Conservation (phyloP, 352 stramenopile genomes). For the Phytophthora aleatoria region DNA sequence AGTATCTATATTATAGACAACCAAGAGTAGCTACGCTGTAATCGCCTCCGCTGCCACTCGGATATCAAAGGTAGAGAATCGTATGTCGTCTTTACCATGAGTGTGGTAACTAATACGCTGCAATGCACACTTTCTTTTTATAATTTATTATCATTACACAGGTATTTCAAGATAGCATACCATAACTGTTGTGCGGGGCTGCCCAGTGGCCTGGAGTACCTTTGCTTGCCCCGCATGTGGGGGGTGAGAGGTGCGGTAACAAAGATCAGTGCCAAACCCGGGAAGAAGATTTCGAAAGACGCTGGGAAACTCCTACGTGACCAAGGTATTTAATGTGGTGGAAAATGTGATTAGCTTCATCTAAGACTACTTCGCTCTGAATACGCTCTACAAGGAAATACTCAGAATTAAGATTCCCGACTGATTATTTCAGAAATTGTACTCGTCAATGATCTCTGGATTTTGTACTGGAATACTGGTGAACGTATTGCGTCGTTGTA, state of each 20-base stretch:
- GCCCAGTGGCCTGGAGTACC: not conserved
- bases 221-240: not conserved
- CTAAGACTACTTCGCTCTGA: not conserved
- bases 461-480: not conserved
- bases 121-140: too few species aligned
- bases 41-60: too few species aligned
- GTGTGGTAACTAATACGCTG: too few species aligned
- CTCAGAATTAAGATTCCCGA: not conserved
- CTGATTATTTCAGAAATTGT: not conserved
- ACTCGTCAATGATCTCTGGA: not conserved
- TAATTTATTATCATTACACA: too few species aligned
- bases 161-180: too few species aligned
- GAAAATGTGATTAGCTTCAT: not conserved
- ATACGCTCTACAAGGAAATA: not conserved
- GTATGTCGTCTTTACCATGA: too few species aligned
- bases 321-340: not conserved
- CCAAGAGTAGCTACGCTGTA: too few species aligned
- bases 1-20: too few species aligned
- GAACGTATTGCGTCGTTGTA: not conserved
- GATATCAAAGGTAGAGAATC: too few species aligned
- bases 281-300: not conserved
- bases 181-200: not conserved
- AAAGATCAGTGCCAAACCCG: not conserved
- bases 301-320: not conserved
- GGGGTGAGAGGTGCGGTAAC: not conserved